phyloP scores from a whole-genome alignment of 306 rosid species.

The Corylus heterophylla region DNA sequence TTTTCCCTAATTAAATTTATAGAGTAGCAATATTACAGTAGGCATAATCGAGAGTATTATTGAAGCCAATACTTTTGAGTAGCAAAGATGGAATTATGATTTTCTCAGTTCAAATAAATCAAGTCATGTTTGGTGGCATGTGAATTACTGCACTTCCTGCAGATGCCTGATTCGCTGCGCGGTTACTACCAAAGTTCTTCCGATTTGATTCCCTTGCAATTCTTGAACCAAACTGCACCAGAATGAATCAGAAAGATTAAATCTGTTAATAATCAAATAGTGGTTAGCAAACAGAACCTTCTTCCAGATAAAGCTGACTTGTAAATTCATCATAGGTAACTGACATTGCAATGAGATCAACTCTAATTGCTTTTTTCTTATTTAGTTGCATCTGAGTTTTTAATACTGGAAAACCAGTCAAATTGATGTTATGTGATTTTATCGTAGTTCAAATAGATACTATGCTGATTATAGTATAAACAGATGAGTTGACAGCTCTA shows the following conservation, averaged over 20 bases:
- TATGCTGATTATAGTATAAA: too few relatives aligned
- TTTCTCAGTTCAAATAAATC: background rate
- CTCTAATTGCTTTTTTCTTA: background rate
- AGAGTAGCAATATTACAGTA: too few relatives aligned
- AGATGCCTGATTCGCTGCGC: slow-evolving; percentile 94
- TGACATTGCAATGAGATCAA: background rate
- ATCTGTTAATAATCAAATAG: slow-evolving; percentile 9
- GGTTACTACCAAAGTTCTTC: slow-evolving; percentile 85
- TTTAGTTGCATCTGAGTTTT: background rate
- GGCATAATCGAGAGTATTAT: too few relatives aligned
- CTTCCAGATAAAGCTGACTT: background rate
- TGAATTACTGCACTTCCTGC: slow-evolving; percentile 84
- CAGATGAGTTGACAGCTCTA: background rate
- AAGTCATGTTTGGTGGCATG: slow-evolving; percentile 33
- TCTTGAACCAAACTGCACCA: slow-evolving; percentile 89
- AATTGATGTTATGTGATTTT: background rate
- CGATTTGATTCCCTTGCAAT: slow-evolving; percentile 92
- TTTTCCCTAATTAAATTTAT: too few relatives aligned
- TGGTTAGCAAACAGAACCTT: background rate
- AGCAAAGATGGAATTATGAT: too few relatives aligned
- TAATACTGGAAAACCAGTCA: background rate
- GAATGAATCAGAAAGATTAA: slow-evolving; percentile 21
- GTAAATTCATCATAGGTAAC: background rate
- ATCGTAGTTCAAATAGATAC: background rate
- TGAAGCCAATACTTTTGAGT: too few relatives aligned